Percentiles rank a stretch among this genome's conserved stretches.
These are phyloP conservation scores for Wickerhamomyces xylosicus DNA, from an alignment of 805 yeast species.

Conservation along the genomic window DNA sequence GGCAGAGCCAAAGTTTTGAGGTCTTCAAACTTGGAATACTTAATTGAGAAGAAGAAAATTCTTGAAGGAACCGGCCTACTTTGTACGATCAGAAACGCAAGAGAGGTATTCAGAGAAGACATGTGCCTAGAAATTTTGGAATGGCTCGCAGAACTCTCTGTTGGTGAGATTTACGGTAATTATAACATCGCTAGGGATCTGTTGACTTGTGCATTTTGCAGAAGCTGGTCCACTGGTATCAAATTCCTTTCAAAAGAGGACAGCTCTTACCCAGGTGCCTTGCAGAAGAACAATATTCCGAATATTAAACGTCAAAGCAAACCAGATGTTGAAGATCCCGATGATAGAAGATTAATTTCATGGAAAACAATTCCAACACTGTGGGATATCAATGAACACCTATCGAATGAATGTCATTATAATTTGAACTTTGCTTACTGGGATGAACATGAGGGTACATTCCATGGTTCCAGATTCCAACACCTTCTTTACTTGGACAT, in stretches of 20 bases:
- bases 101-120: conserved; percentile 72
- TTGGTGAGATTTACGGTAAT: conserved; percentile 41
- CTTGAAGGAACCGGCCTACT: conserved; percentile 57
- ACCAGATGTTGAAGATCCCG: neutral
- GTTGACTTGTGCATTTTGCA: conserved; percentile 47
- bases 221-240: conserved; percentile 53
- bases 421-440: conserved; percentile 9
- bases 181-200: conserved; percentile 35
- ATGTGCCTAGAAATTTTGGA: conserved; percentile 61
- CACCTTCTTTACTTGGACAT: conserved; percentile 48
- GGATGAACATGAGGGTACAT: neutral
- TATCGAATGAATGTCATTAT: conserved; percentile 39
- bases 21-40: conserved; percentile 37
- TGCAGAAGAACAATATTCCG: conserved; percentile 11
- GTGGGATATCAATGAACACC: conserved; percentile 36
- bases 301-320: neutral
- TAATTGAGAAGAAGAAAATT: conserved; percentile 43
- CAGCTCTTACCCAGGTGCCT: conserved; percentile 2
- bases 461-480: conserved; percentile 32
- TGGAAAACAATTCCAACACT: conserved; percentile 1
- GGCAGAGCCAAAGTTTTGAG: conserved; percentile 67
- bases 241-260: conserved; percentile 2
- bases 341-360: neutral
- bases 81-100: conserved; percentile 50
- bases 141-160: conserved; percentile 56